Evolutionary conservation across 306 rosid species (phyloP).

Genomic region (Inga oerstediana): DNA sequence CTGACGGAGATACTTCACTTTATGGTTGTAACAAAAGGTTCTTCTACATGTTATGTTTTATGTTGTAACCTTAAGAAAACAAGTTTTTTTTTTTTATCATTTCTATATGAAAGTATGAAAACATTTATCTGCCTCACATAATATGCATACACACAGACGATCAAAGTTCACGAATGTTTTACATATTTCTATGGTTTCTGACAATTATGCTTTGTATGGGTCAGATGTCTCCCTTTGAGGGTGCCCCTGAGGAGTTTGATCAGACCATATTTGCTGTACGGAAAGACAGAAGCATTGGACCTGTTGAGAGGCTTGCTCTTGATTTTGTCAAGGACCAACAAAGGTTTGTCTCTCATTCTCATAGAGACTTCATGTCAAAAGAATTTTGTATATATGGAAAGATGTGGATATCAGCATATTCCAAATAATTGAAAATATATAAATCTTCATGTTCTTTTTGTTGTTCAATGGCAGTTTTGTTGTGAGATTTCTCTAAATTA

Average conservation of each 20-base stretch:
- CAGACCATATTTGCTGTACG: slow-evolving; percentile 77
- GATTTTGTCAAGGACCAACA: slow-evolving; percentile 77
- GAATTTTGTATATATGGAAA: slow-evolving; percentile 14
- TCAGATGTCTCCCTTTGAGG: slow-evolving; percentile 83
- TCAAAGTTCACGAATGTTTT: slow-evolving; percentile 18
- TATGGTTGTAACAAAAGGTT: background rate
- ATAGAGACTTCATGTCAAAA: slow-evolving; percentile 1
- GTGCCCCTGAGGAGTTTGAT: slow-evolving; percentile 93
- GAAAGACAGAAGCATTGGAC: slow-evolving; percentile 56
- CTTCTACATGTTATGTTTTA: background rate
- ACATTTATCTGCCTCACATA: background rate
- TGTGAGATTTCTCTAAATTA: background rate
- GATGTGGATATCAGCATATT: slow-evolving; percentile 3
- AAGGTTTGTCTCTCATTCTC: slow-evolving; percentile 52
- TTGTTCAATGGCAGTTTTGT: slow-evolving; percentile 9
- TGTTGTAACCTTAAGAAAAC: background rate
- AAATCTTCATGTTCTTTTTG: background rate
- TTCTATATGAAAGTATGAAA: background rate
- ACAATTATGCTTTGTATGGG: slow-evolving; percentile 27
- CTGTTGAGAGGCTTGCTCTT: slow-evolving; percentile 67
- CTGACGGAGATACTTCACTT: background rate
- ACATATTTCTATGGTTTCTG: slow-evolving; percentile 29
- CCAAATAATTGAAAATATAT: background rate
- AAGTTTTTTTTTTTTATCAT: background rate
- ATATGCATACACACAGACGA: background rate